phyloP scores from a whole-genome alignment of 108 stramenopile genomes.

The Cyclotella atomus region DNA sequence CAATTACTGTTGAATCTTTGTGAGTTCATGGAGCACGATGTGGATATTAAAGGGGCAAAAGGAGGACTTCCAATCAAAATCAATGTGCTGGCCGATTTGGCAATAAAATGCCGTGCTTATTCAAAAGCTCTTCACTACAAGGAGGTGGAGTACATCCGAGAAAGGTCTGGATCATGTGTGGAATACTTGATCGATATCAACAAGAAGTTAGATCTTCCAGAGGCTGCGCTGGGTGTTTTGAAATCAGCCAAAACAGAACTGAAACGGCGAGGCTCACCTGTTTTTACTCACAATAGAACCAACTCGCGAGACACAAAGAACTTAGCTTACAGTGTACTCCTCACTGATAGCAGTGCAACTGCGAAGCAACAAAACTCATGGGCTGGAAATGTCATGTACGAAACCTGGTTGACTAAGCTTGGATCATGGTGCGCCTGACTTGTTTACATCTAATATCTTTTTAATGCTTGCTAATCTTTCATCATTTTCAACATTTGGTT shows the following conservation, averaged over 20 bases:
- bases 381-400: constrained; percentile 70
- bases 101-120: constrained; percentile 96
- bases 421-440: constrained; percentile 68
- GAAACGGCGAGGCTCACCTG: constrained; percentile 39
- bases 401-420: constrained; percentile 96
- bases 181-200: constrained; percentile 97
- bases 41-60: constrained; percentile 45
- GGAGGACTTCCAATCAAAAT: constrained; percentile 95
- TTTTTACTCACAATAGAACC: constrained; percentile 28
- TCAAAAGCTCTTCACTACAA: constrained; percentile 96
- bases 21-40: constrained; percentile 98
- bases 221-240: constrained; percentile 95
- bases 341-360: constrained; percentile 45
- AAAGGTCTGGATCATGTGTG: constrained; percentile 69
- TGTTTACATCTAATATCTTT: neutral
- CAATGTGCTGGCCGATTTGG: constrained; percentile 86
- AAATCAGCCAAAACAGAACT: constrained; percentile 86
- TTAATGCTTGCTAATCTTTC: neutral
- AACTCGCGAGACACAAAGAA: constrained; percentile 31
- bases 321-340: constrained; percentile 80
- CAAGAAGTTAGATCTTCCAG: constrained; percentile 95
- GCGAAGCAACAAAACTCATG: constrained; percentile 48
- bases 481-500: neutral
- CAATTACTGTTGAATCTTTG: constrained; percentile 95
- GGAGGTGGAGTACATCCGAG: constrained; percentile 88